These are phyloP conservation scores for Talaromyces albobiverticillius DNA, from an alignment of 2,329 filamentous ascomycete genomes.

Conservation along the genomic window DNA sequence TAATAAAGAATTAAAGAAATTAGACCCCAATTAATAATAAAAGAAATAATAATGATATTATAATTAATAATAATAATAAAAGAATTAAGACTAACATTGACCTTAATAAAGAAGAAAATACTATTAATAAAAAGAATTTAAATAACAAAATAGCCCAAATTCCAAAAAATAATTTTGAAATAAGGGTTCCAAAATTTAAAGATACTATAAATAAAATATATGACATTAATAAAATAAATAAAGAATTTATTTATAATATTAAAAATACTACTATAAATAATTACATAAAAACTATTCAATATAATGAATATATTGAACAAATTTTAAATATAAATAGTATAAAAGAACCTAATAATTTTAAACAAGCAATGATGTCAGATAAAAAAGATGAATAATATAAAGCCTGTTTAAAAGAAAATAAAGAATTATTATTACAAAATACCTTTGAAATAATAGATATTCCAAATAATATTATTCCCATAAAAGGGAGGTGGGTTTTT, in stretches of 20 bases:
- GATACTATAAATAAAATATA: not conserved
- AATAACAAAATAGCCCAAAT: too few relatives aligned
- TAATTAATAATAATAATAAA: not conserved
- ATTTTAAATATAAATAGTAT: not conserved
- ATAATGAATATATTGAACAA: not conserved
- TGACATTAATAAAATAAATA: not conserved
- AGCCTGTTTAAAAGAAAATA: constrained; percentile 1
- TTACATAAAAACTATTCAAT: not conserved
- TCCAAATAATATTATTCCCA: not conserved
- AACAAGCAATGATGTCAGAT: not conserved
- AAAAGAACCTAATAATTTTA: not conserved
- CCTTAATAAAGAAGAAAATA: too few relatives aligned
- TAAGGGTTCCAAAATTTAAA: not conserved
- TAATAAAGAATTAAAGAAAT: not conserved
- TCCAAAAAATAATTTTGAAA: not conserved
- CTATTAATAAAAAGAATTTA: too few relatives aligned
- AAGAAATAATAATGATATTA: too few relatives aligned
- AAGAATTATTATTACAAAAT: not conserved
- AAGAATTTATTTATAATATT: not conserved
- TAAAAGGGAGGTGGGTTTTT: not conserved
- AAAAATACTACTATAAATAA: not conserved
- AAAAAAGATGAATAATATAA: not conserved
- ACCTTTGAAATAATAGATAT: not conserved
- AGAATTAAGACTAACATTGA: not conserved
- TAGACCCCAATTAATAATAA: not conserved